Evolutionary conservation across 371 early-diverging fungal species (phyloP), one percentile per base, ranked within the genome.

Genomic region (Parasitella parasitica): DNA sequence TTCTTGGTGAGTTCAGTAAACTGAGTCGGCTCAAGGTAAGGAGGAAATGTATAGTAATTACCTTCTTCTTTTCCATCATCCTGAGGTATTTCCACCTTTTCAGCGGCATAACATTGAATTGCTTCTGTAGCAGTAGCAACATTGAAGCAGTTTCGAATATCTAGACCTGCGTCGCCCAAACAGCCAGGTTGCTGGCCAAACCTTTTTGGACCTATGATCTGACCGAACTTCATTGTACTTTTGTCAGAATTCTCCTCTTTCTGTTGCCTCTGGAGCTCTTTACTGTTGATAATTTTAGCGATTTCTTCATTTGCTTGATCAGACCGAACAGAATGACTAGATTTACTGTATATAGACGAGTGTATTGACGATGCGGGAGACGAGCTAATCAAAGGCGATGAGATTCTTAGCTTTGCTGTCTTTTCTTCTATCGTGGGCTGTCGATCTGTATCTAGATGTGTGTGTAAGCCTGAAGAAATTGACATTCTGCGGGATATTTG

Each of bases 101-200:
- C 60, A 7, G 61, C 61, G 11, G 61, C 43, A 53, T 50, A 72
- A 4, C 66, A 56, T 59, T 68, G 57, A 37, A 62, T 65, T 12
- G 58, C 72, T 26, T 72, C 72, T 8, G 57, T 38, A 3, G 72
- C 69, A 0, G 72, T 68, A 24, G 72, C 57, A 3, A 66, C 66
- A 49, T 72, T 68, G 7, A 72, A 67, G 27, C 64, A 61, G 6
- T 64, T 64, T 20, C 68, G 58, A 28, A 73, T 73, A 57, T 70
- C 74, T 24, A 70, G 24, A 24, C 71, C 71, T 18, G 71, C 74
- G 38, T 73, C 61, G 2, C 71, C 68, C 30, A 70, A 55, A 36
- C 65, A 58, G 4, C 61, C 71, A 6, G 68, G 71, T 0, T 65
- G 59, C 7, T 61, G 52, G 12, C 71, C 71, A 51, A 70, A 71